Percentiles rank a stretch among this genome's conserved stretches.
phyloP scores from a whole-genome alignment of 345 rosid genomes.

The Firmiana major region DNA sequence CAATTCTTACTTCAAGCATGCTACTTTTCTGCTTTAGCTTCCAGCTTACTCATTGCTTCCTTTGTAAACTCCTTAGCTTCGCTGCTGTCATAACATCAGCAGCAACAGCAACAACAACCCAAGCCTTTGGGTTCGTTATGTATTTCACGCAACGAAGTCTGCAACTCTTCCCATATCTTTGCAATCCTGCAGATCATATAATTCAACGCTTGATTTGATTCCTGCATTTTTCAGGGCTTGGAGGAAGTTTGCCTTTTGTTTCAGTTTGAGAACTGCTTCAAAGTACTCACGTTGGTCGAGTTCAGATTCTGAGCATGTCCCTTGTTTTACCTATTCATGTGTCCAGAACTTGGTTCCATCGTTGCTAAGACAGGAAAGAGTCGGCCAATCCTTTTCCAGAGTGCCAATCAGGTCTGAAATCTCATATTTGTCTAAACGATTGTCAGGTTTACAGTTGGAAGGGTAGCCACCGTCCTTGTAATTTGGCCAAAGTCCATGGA shows the following conservation, averaged over 20 bases:
- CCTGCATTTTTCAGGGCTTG: conserved; percentile 39
- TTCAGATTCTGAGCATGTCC: conserved; percentile 71
- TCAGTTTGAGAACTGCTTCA: conserved; percentile 48
- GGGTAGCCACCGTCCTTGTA: conserved; percentile 74
- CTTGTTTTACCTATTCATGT: conserved; percentile 85
- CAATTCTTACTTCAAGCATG: too few relatives aligned
- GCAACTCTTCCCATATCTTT: too few relatives aligned
- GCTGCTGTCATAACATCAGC: too few relatives aligned
- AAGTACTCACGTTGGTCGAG: conserved; percentile 71
- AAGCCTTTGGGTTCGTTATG: too few relatives aligned
- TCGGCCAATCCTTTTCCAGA: conserved; percentile 60
- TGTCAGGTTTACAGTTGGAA: conserved; percentile 58
- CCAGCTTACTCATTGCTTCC: too few relatives aligned
- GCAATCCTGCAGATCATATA: too few relatives aligned
- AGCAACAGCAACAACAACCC: too few relatives aligned
- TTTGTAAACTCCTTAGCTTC: too few relatives aligned
- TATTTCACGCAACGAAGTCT: too few relatives aligned
- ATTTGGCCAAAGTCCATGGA: conserved; percentile 98
- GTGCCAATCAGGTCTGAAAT: conserved; percentile 46
- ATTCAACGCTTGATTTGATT: too few relatives aligned
- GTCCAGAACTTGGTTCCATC: conserved; percentile 65
- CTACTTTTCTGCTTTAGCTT: too few relatives aligned
- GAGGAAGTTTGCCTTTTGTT: conserved; percentile 48
- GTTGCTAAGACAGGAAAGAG: conserved; percentile 67
- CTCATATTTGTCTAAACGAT: conserved; percentile 55